Percentiles rank a stretch among this genome's conserved stretches.
These are phyloP conservation scores for Cynara cardunculus DNA, from an alignment of 129 eudicot species.

Conservation along the genomic window DNA sequence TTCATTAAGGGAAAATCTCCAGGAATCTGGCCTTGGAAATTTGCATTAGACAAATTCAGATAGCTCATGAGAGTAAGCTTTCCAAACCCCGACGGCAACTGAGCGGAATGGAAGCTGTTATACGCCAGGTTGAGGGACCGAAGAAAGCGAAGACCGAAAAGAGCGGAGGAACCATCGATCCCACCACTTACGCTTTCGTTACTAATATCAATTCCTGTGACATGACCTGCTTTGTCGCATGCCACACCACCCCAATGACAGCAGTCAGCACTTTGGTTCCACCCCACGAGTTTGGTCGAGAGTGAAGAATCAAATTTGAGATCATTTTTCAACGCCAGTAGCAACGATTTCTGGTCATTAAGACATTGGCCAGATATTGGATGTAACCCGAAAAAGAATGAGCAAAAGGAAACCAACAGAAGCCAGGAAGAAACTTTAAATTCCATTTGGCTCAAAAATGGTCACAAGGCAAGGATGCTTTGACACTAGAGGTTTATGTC, in stretches of 20 bases:
- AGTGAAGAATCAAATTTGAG: conserved; percentile 9
- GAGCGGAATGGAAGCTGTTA: conserved; percentile 17
- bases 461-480: neutral
- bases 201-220: conserved; percentile 23
- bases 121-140: neutral
- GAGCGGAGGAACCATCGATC: neutral
- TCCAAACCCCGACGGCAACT: conserved; percentile 21
- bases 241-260: conserved; percentile 41
- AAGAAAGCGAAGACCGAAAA: neutral
- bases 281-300: conserved; percentile 33
- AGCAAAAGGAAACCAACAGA: neutral
- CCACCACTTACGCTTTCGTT: conserved; percentile 10
- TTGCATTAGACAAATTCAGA: conserved; percentile 28
- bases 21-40: conserved; percentile 37
- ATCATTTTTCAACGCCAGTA: conserved; percentile 17
- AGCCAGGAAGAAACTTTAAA: neutral
- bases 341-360: conserved; percentile 21
- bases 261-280: conserved; percentile 32
- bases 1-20: conserved; percentile 22
- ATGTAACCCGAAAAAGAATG: neutral
- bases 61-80: conserved; percentile 7
- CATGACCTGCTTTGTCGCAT: conserved; percentile 30
- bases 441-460: neutral
- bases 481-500: neutral
- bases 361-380: conserved; percentile 25